Conservation (phyloP, 2,329 filamentous ascomycete species). For the Penicillium polonicum region DNA sequence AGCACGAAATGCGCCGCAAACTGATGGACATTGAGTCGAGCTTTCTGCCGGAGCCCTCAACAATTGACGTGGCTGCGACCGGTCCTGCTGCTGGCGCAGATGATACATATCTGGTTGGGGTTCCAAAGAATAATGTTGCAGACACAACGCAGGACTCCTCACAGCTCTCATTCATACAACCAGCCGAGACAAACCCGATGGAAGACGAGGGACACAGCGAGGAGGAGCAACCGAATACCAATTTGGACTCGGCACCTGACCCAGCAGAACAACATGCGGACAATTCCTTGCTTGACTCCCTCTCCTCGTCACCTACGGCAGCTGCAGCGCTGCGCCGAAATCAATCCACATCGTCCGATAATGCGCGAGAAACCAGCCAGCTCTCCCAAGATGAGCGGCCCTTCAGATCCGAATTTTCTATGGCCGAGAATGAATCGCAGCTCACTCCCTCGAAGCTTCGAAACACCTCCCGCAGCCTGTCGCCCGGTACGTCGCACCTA, state of each 20-base stretch:
- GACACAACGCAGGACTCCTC: constrained; percentile 18
- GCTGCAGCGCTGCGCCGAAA: constrained; percentile 44
- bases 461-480: constrained; percentile 29
- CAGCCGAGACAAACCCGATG: constrained; percentile 24
- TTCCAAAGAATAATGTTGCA: constrained; percentile 27
- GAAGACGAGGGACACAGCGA: constrained; percentile 14
- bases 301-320: constrained; percentile 47
- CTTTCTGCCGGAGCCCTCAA: constrained; percentile 58
- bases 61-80: constrained; percentile 37
- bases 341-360: constrained; percentile 33
- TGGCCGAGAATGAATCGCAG: constrained; percentile 27
- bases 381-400: constrained; percentile 23
- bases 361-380: constrained; percentile 20
- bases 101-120: constrained; percentile 47
- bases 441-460: constrained; percentile 29
- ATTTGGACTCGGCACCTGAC: not conserved
- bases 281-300: constrained; percentile 40
- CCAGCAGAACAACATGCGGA: constrained; percentile 21
- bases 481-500: constrained; percentile 26
- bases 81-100: constrained; percentile 36
- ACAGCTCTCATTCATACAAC: constrained; percentile 28
- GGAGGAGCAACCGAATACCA: not conserved
- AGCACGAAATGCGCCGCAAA: constrained; percentile 59
- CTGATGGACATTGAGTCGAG: constrained; percentile 64
- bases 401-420: constrained; percentile 23